phyloP scores from a whole-genome alignment of 805 yeast genomes.

The Saccharomycopsis sp. region DNA sequence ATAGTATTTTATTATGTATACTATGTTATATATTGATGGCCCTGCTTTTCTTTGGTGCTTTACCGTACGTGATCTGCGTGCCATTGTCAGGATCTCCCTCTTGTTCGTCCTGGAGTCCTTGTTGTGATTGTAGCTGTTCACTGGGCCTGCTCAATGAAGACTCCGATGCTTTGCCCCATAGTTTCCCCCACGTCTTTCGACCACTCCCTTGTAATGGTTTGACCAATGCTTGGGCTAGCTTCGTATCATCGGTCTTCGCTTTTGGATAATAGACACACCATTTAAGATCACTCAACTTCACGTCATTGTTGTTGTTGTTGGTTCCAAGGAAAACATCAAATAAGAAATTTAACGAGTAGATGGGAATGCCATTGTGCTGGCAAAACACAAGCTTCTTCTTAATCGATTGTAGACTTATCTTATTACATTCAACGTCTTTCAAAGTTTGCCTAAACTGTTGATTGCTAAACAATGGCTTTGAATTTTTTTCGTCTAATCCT shows the following conservation, averaged over 20 bases:
- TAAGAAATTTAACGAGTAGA: slow-evolving; percentile 47
- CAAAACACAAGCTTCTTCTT: slow-evolving; percentile 53
- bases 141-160: slow-evolving; percentile 11
- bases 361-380: slow-evolving; percentile 49
- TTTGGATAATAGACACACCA: slow-evolving; percentile 56
- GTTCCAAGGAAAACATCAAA: slow-evolving; percentile 44
- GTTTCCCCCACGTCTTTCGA: slow-evolving; percentile 7
- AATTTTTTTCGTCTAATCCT: slow-evolving; percentile 33
- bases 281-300: slow-evolving; percentile 37
- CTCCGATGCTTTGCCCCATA: slow-evolving; percentile 20
- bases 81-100: slow-evolving; percentile 5
- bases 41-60: neutral
- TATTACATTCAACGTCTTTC: slow-evolving; percentile 27
- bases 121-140: neutral
- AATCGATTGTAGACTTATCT: slow-evolving; percentile 36
- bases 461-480: slow-evolving; percentile 27
- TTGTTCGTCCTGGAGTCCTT: neutral
- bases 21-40: no score
- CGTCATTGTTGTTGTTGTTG: slow-evolving; percentile 22
- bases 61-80: slow-evolving; percentile 15
- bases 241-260: neutral
- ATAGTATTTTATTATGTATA: no score
- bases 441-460: slow-evolving; percentile 26
- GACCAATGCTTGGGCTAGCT: slow-evolving; percentile 2
- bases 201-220: neutral